Percentiles rank a stretch among this genome's conserved stretches.
phyloP scores from a whole-genome alignment of 176 grass and related monocot genomes.

The Secale cereale region DNA sequence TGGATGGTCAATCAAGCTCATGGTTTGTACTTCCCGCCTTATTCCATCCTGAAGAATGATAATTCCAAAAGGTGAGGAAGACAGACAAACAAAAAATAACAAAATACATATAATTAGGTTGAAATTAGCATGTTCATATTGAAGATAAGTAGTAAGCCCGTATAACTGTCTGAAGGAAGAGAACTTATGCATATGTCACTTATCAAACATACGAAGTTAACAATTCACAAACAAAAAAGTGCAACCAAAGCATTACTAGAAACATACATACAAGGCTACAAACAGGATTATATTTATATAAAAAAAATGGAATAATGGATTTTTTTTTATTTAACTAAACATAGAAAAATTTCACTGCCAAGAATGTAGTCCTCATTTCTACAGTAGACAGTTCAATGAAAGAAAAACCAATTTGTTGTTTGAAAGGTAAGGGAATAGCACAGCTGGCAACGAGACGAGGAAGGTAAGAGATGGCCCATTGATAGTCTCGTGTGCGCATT shows the following conservation, averaged over 20 bases:
- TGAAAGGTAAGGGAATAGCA: not conserved
- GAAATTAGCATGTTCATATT: not conserved
- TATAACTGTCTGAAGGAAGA: not conserved
- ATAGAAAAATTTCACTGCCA: not conserved
- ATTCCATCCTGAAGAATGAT: conserved; percentile 76
- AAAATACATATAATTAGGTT: not conserved
- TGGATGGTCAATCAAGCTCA: conserved; percentile 90
- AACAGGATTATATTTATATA: not conserved
- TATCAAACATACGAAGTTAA: not conserved
- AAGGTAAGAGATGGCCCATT: not conserved
- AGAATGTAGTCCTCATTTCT: not conserved
- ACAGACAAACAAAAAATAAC: conserved; percentile 1
- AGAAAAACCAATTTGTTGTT: not conserved
- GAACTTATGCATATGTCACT: conserved; percentile 17
- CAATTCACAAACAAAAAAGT: not conserved
- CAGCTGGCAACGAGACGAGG: not conserved
- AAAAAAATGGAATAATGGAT: not conserved
- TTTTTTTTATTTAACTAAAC: not conserved
- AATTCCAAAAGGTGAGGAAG: conserved; percentile 34
- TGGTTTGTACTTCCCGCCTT: conserved; percentile 95
- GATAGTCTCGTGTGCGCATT: not conserved
- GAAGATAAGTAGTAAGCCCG: not conserved
- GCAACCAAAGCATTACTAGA: not conserved
- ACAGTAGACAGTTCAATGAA: conserved; percentile 13
- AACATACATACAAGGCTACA: not conserved